Base-by-base conservation (phyloP, 2,329 filamentous ascomycete genomes). In the Colletotrichum sidae region DNA sequence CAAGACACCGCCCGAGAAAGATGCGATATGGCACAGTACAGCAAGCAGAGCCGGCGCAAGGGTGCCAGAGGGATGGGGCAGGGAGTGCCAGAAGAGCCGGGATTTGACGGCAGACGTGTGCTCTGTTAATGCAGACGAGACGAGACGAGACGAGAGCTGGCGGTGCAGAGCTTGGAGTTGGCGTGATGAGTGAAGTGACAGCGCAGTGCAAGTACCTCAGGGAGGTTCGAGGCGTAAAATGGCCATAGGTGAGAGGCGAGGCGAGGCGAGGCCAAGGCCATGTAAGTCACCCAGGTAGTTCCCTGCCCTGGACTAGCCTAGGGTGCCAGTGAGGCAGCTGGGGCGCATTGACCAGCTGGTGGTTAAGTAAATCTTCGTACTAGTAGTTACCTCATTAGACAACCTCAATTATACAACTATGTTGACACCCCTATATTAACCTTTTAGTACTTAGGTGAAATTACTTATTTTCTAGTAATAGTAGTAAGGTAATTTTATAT, bases 31-130 rank as follows among this genome's bases (percentile, higher is more conserved):
- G 38, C 15, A 11, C 3, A 15, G 8, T 25, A 41, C 13, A 55
- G 50, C 49, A 51, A 65, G 57, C 57, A 65, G 41, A 52, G 46
- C 52, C 62, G 47, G 62, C 58, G 58, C 57, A 65, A 25, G 52
- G 62, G 52, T 25, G 52, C 49, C 58, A 25, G 57, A 56, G 57
- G 15, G 37, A 53, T 15, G 62, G 47, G 52, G 52, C 46, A 53
- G 50, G 53, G 58, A 57, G 45, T 7, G 38, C 46, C 10, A 47
- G 35, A 44, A 15, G 52, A 52, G 52, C 52, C 62, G 17, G 46
- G 7, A 6, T 4, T 9, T n/a, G 44, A 17, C 44, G 13, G 38
- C 38, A 41, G 38, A 41, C 9, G 38, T 17, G 8, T 17, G 44
- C 25, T 25, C 25, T 4, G 25, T 5, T 4, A 5, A 25, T 25